These are phyloP conservation scores for Moringa oleifera DNA, from an alignment of 345 rosid species.

Conservation along the genomic window DNA sequence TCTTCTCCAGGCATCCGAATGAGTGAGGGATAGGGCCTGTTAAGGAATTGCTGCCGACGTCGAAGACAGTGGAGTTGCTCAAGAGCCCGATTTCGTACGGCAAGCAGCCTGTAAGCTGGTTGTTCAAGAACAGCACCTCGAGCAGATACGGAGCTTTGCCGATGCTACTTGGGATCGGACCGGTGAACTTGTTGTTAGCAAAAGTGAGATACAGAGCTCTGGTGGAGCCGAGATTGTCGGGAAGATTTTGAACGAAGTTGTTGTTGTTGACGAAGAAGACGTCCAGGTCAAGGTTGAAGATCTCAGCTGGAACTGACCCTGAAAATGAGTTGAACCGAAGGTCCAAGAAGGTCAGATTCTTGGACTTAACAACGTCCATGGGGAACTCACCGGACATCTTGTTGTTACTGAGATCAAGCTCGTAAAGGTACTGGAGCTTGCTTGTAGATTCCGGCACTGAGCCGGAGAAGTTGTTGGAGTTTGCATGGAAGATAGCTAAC, in stretches of 20 bases:
- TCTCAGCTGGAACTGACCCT: slow-evolving; percentile 31
- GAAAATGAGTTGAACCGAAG: slow-evolving; percentile 41
- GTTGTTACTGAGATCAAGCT: slow-evolving; percentile 64
- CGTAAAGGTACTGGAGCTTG: slow-evolving; percentile 27
- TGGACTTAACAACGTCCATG: slow-evolving; percentile 7
- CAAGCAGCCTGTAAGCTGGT: slow-evolving; percentile 46
- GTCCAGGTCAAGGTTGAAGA: slow-evolving; percentile 36
- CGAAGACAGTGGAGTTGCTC: slow-evolving; percentile 27
- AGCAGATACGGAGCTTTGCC: slow-evolving; percentile 27
- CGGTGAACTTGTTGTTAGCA: slow-evolving; percentile 44
- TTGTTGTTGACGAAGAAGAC: slow-evolving; percentile 60
- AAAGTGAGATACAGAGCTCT: slow-evolving; percentile 46
- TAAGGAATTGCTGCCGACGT: slow-evolving; percentile 33
- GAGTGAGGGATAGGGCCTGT: slow-evolving; percentile 53
- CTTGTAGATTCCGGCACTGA: slow-evolving; percentile 3
- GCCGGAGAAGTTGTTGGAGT: slow-evolving; percentile 33
- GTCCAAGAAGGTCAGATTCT: slow-evolving; percentile 37
- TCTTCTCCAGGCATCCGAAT: slow-evolving; percentile 38
- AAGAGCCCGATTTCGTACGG: slow-evolving; percentile 51
- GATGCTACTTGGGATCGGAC: slow-evolving; percentile 46
- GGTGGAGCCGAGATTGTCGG: slow-evolving; percentile 37
- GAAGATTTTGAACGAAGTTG: slow-evolving; percentile 26
- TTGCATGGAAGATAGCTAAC: slow-evolving; percentile 41
- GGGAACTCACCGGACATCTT: slow-evolving; percentile 37
- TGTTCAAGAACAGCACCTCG: slow-evolving; percentile 46